Base-by-base conservation (phyloP, 176 grass and related monocot species). In the Dactylis glomerata region DNA sequence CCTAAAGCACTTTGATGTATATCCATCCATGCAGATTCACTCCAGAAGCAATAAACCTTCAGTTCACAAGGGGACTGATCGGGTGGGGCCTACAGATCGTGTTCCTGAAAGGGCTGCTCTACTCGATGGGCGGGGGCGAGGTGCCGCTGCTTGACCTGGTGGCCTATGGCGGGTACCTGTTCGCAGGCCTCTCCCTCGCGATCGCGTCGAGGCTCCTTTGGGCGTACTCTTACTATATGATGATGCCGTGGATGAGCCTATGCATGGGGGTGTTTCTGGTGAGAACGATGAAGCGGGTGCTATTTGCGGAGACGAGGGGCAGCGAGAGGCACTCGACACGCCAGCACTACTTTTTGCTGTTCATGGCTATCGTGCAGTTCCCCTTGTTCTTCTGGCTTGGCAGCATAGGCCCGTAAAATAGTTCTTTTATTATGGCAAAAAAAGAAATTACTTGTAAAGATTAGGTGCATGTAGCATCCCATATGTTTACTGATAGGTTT, bases 371-470 rank as follows among this genome's bases (percentile, higher is more conserved):
- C 37, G 91, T 81, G 11, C 96, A 95, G 52, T 92, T 98, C 27
- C 93, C 93, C 4, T 37, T 98, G 19, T 93, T 95, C 89, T 98
- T 95, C 66, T 95, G 91, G 96, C 92, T 98, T 3, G 93, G 91
- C 65, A 95, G 61, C 54, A 88, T 97, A 81, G 78, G 77, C 66
- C 84, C 85, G 49, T 92, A 63, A 89, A 11, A 57, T 51, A 40
- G 6, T 76, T n/a, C n/a, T n/a, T n/a, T n/a, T n/a, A n/a, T n/a
- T n/a, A n/a, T n/a, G n/a, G n/a, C n/a, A n/a, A n/a, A n/a, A n/a
- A n/a, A n/a, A n/a, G n/a, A n/a, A n/a, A n/a, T n/a, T 74, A 55
- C 24, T 36, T 34, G 65, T 23, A 15, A 17, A 66, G 20, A 65
- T 57, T 66, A 79, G 70, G 49, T 69, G 83, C 52, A 17, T 62